These are phyloP conservation scores for Phialophora tarda DNA, from an alignment of 2,329 filamentous ascomycete species.

Conservation along the genomic window DNA sequence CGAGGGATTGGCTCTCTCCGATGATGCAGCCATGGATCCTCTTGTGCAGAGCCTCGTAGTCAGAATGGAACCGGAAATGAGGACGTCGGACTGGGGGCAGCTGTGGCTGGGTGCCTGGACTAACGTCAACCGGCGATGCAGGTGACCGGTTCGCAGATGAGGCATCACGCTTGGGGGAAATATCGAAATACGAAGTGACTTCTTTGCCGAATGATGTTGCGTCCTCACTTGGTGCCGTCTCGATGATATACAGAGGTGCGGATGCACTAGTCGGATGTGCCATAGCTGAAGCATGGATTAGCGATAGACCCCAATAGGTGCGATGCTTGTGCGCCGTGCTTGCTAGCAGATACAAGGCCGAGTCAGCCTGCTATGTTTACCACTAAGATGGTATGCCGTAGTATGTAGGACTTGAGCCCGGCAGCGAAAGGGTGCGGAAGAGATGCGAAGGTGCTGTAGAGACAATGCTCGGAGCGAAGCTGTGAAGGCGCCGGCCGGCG, in stretches of 20 bases:
- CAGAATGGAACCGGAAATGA: constrained; percentile 19
- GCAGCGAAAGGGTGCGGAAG: neutral
- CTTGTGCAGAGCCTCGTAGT: constrained; percentile 21
- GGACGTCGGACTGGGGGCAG: constrained; percentile 5
- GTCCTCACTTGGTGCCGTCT: neutral
- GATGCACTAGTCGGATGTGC: neutral
- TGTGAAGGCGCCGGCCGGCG: neutral
- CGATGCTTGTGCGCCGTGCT: neutral
- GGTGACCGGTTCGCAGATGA: constrained; percentile 4
- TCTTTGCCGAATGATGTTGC: constrained; percentile 20
- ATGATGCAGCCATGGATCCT: constrained; percentile 22
- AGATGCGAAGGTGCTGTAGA: neutral
- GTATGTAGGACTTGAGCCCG: neutral
- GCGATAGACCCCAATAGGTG: neutral
- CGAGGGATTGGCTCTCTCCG: constrained; percentile 4
- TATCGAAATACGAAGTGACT: constrained; percentile 31
- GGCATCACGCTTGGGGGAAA: constrained; percentile 8
- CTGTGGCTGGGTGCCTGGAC: constrained; percentile 6
- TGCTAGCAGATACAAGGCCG: neutral
- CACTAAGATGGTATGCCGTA: neutral
- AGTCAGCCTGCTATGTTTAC: constrained; percentile 2
- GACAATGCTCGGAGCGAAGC: neutral
- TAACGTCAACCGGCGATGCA: constrained; percentile 15
- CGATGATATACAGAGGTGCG: neutral
- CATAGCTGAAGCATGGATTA: neutral